phyloP scores from a whole-genome alignment of 176 grass and related monocot genomes.

The Oryza meyeriana region DNA sequence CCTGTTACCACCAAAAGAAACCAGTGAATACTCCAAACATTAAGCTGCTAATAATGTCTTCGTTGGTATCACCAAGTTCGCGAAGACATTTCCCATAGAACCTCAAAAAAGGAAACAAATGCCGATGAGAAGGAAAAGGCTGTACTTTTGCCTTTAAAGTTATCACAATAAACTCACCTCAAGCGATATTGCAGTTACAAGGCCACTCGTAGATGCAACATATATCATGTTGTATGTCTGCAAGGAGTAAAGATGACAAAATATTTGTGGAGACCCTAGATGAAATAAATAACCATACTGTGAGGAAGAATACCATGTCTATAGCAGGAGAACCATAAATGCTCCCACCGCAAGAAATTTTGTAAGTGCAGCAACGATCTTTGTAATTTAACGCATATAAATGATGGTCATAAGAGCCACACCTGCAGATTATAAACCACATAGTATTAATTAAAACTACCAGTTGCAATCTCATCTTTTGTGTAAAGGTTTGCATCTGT shows the following conservation, averaged over 20 bases:
- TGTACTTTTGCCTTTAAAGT: not conserved
- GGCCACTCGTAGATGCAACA: constrained; percentile 75
- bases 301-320: constrained; percentile 51
- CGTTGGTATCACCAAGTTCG: not conserved
- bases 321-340: constrained; percentile 87
- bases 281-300: constrained; percentile 13
- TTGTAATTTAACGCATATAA: constrained; percentile 87
- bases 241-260: constrained; percentile 20
- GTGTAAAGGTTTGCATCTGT: not conserved
- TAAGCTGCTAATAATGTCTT: not conserved
- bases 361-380: constrained; percentile 57
- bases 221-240: constrained; percentile 62
- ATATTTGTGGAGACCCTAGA: not conserved
- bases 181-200: constrained; percentile 74
- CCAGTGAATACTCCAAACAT: constrained; percentile 5
- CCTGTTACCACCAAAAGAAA: constrained; percentile 52
- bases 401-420: constrained; percentile 84
- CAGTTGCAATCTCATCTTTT: constrained; percentile 4
- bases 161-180: constrained; percentile 42
- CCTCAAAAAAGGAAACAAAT: not conserved
- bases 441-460: constrained; percentile 9
- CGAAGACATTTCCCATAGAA: constrained; percentile 4
- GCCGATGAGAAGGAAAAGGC: not conserved
- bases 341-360: constrained; percentile 91
- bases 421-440: constrained; percentile 46